phyloP scores from a whole-genome alignment of 179 eudicot genomes.

The Beta lomatogona region DNA sequence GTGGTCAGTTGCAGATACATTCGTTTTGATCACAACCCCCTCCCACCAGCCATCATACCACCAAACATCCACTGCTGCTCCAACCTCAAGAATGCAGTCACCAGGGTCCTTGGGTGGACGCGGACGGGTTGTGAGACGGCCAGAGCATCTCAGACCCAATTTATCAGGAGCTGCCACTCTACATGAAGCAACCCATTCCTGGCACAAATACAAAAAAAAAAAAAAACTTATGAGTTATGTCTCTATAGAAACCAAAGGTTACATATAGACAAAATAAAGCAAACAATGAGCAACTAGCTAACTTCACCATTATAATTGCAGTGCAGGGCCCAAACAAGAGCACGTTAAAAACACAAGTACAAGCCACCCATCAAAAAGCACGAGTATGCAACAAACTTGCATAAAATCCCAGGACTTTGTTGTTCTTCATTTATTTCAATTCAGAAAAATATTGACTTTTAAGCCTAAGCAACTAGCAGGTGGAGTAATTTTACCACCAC shows the following conservation, averaged over 20 bases:
- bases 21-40: slow-evolving; percentile 32
- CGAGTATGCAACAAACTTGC: background rate
- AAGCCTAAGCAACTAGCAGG: background rate
- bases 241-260: background rate
- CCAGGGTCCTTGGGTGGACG: slow-evolving; percentile 41
- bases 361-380: background rate
- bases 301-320: too few relatives aligned
- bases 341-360: background rate
- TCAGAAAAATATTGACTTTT: background rate
- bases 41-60: slow-evolving; percentile 63
- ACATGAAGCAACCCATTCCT: slow-evolving; percentile 56
- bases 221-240: background rate
- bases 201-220: slow-evolving; percentile 3
- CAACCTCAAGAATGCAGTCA: slow-evolving; percentile 29
- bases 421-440: background rate
- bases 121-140: slow-evolving; percentile 57
- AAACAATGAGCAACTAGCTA: background rate
- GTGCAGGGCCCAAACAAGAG: background rate
- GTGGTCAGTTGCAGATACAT: slow-evolving; percentile 21
- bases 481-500: background rate
- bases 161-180: slow-evolving; percentile 53
- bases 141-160: slow-evolving; percentile 44
- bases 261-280: background rate
- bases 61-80: slow-evolving; percentile 48
- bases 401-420: background rate